Percentiles rank a stretch among this genome's conserved stretches.
phyloP scores from a whole-genome alignment of 164 flowering plant species.

The Macadamia tetraphylla region DNA sequence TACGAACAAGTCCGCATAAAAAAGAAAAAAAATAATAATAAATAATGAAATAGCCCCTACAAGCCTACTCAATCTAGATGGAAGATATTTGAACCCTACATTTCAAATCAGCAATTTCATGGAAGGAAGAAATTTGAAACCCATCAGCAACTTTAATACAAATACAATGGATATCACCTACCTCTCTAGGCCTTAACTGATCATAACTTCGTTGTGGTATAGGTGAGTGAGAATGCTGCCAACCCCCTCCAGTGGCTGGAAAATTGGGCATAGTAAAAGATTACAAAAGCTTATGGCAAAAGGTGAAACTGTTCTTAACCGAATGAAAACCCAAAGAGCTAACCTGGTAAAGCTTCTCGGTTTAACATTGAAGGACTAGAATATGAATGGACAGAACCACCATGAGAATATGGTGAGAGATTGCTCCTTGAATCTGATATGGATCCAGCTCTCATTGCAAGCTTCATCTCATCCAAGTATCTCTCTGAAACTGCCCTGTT shows the following conservation, averaged over 20 bases:
- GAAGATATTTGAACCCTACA: not conserved
- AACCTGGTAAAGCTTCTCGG: slow-evolving; percentile 26
- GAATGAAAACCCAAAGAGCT: not conserved
- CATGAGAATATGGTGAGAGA: slow-evolving; percentile 18
- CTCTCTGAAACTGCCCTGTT: slow-evolving; percentile 35
- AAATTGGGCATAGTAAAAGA: slow-evolving; percentile 6
- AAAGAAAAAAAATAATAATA: too few species aligned
- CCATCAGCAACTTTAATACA: not conserved
- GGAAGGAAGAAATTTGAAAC: not conserved
- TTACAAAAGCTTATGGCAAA: not conserved
- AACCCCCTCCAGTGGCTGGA: slow-evolving; percentile 21
- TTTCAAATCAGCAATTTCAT: not conserved
- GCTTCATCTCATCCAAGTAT: slow-evolving; percentile 55
- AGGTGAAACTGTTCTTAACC: not conserved
- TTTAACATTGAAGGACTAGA: slow-evolving; percentile 14
- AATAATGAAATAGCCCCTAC: too few species aligned
- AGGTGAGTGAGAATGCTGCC: slow-evolving; percentile 18
- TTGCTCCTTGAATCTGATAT: slow-evolving; percentile 7
- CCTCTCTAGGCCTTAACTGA: slow-evolving; percentile 16
- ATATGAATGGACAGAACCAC: slow-evolving; percentile 24
- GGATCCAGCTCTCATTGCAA: slow-evolving; percentile 20
- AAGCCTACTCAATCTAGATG: too few species aligned
- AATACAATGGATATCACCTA: slow-evolving; percentile 8
- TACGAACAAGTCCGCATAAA: too few species aligned
- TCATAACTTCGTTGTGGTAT: slow-evolving; percentile 11